phyloP scores from a whole-genome alignment of 1,284 basidiomycete genomes.

The Boletus mariae region DNA sequence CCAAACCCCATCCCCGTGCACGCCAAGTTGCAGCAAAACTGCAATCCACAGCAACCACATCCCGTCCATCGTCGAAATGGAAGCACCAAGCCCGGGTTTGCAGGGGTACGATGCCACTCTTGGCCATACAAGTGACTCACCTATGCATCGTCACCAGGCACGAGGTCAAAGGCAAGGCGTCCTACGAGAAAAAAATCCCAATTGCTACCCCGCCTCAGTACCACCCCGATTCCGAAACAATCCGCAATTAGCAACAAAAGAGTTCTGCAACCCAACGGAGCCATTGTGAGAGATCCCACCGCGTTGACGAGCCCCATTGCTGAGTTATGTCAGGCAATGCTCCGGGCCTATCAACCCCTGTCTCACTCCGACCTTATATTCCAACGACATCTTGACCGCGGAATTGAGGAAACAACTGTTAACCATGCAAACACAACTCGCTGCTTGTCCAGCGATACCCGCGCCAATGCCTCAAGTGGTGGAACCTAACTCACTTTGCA shows the following conservation, averaged over 20 bases:
- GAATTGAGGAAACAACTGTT: constrained; percentile 9
- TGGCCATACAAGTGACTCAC: not conserved
- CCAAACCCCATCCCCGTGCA: not conserved
- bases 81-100: not conserved
- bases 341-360: constrained; percentile 3
- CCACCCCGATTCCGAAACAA: constrained; percentile 10
- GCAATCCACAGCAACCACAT: constrained; percentile 1
- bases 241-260: not conserved
- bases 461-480: not conserved
- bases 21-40: constrained; percentile 3
- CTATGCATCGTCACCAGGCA: constrained; percentile 1
- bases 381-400: not conserved
- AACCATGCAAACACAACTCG: not conserved
- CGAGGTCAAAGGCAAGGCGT: not conserved
- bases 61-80: not conserved
- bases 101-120: constrained; percentile 6
- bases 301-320: not conserved
- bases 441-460: not conserved
- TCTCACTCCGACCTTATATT: not conserved
- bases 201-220: not conserved
- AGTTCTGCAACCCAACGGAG: not conserved
- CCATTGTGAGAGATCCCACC: constrained; percentile 5
- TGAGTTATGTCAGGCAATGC: constrained; percentile 13
- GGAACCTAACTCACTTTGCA: constrained; percentile 1
- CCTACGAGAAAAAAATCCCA: not conserved